Conservation (phyloP, 179 eudicot species). For the Beta lomatogona region DNA sequence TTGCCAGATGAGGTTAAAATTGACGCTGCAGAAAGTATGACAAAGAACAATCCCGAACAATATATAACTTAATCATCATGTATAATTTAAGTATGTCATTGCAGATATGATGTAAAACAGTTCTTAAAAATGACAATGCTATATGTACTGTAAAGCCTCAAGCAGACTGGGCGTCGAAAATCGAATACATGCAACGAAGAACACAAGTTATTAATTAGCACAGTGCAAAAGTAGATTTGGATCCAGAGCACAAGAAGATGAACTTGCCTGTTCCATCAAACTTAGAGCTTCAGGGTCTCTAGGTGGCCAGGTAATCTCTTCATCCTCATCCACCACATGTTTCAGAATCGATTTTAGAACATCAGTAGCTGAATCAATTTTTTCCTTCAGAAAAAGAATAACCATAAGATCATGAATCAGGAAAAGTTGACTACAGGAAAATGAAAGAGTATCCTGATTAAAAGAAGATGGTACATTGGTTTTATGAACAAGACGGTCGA, state of each 20-base stretch:
- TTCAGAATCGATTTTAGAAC: conserved; percentile 79
- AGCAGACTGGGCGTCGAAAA: not conserved
- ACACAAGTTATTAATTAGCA: not conserved
- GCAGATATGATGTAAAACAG: not conserved
- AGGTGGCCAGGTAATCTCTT: conserved; percentile 91
- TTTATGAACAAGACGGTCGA: conserved; percentile 83
- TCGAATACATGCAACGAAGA: too few relatives aligned
- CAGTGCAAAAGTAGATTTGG: not conserved
- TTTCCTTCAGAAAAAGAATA: conserved; percentile 55
- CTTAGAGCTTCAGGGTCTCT: conserved; percentile 69
- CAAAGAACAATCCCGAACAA: not conserved
- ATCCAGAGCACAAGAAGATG: not conserved
- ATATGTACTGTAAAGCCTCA: not conserved
- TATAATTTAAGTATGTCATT: not conserved
- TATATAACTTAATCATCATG: not conserved
- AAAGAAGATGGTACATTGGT: conserved; percentile 52
- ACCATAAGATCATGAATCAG: not conserved
- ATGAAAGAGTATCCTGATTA: not conserved
- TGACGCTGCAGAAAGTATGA: not conserved
- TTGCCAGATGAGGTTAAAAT: not conserved
- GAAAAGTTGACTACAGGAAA: not conserved
- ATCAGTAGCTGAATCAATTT: conserved; percentile 88
- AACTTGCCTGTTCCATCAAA: conserved; percentile 70
- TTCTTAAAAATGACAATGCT: not conserved
- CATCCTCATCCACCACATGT: conserved; percentile 71